phyloP scores from a whole-genome alignment of 2,329 filamentous ascomycete genomes.

The Sporothrix mexicana region DNA sequence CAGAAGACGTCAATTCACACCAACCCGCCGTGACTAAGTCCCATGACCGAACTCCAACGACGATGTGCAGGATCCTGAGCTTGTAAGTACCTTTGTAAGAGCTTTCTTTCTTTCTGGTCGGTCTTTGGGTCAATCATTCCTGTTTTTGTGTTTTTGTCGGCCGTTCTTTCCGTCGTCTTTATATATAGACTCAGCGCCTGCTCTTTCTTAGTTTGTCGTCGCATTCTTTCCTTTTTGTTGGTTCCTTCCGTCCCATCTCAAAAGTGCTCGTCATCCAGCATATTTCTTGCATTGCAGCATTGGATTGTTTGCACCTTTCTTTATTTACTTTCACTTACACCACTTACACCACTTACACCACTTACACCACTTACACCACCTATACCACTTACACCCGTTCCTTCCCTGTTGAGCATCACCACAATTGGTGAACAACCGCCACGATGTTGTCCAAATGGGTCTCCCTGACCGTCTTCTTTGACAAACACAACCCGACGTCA shows the following conservation, averaged over 20 bases:
- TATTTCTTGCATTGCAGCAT: not conserved
- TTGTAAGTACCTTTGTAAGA: not conserved
- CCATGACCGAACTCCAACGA: not conserved
- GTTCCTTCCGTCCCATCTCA: not conserved
- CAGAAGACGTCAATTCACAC: too few species aligned
- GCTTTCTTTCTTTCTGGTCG: not conserved
- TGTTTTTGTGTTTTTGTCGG: not conserved
- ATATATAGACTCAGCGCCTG: conserved; percentile 19
- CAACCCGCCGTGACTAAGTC: conserved; percentile 12
- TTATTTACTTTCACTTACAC: too few species aligned
- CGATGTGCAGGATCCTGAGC: not conserved
- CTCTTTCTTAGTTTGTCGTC: too few species aligned
- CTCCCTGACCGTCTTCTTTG: conserved; percentile 32
- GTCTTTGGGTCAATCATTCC: not conserved
- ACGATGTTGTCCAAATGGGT: conserved; percentile 23
- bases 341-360: not conserved
- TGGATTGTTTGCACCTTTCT: too few species aligned
- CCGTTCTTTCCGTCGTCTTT: not conserved
- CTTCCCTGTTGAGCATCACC: not conserved
- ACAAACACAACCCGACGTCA: conserved; percentile 33
- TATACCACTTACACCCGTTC: not conserved
- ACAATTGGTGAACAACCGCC: not conserved
- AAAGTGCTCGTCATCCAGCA: conserved; percentile 6
- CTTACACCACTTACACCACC: not conserved
- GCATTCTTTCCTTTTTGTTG: not conserved